Conservation (phyloP, 805 yeast genomes). For the Wickerhamomyces pijperi region DNA sequence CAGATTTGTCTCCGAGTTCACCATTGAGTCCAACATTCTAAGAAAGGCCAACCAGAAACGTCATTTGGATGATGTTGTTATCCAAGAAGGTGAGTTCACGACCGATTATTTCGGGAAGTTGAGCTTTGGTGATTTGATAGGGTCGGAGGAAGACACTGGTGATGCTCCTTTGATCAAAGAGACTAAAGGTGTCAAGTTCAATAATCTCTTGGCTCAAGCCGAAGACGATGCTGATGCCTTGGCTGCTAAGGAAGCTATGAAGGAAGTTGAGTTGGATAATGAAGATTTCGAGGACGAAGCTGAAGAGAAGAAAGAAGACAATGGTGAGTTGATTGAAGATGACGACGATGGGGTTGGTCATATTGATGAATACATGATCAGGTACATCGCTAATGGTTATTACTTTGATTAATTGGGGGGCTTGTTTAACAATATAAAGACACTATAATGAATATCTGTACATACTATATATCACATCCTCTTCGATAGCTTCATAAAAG, state of each 20-base stretch:
- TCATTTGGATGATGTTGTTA: constrained; percentile 86
- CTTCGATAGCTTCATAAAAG: too few relatives aligned
- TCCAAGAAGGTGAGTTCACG: constrained; percentile 96
- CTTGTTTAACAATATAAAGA: too few relatives aligned
- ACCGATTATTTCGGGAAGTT: constrained; percentile 89
- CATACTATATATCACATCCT: too few relatives aligned
- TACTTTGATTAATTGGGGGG: constrained; percentile 30
- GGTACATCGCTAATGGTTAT: constrained; percentile 76
- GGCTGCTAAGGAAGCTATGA: constrained; percentile 85
- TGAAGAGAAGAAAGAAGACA: constrained; percentile 34
- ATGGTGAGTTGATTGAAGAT: constrained; percentile 5
- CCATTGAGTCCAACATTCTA: constrained; percentile 91
- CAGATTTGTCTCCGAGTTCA: constrained; percentile 89
- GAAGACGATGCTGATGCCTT: constrained; percentile 88
- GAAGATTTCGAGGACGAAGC: constrained; percentile 54
- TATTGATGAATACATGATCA: constrained; percentile 93
- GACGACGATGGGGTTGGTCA: constrained; percentile 55
- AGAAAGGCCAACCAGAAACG: constrained; percentile 91
- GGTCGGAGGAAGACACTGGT: constrained; percentile 25
- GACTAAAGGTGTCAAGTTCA: constrained; percentile 27
- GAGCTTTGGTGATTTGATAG: constrained; percentile 77
- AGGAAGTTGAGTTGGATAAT: constrained; percentile 72
- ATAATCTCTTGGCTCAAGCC: constrained; percentile 71
- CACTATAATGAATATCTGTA: too few relatives aligned
- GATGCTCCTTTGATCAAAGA: constrained; percentile 23